Conservation (phyloP, 2,329 filamentous ascomycete genomes). For the Sphaerostilbella broomeana region DNA sequence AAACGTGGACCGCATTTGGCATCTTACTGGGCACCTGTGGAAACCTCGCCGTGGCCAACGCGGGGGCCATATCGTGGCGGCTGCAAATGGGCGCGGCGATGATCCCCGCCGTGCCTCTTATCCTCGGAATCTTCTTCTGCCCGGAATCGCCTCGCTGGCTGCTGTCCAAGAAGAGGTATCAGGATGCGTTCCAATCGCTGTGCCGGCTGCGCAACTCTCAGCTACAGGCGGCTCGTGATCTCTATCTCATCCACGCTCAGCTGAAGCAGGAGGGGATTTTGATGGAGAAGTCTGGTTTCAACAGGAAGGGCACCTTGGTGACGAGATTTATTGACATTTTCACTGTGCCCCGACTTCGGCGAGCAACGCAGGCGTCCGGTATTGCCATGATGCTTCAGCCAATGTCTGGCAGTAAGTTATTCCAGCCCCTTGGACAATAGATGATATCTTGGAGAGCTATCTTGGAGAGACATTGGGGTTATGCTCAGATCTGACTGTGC, state of each 20-base stretch:
- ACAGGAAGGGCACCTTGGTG: too few species aligned
- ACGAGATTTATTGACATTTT: slow-evolving; percentile 31
- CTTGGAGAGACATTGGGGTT: too few species aligned
- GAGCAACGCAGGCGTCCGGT: slow-evolving; percentile 33
- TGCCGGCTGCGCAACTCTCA: slow-evolving; percentile 49
- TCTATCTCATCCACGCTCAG: slow-evolving; percentile 43
- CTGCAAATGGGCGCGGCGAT: slow-evolving; percentile 58
- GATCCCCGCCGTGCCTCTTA: slow-evolving; percentile 54
- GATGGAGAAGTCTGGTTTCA: too few species aligned
- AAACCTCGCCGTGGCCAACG: slow-evolving; percentile 55
- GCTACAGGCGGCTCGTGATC: slow-evolving; percentile 53
- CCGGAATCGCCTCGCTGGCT: slow-evolving; percentile 61
- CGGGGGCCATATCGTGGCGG: slow-evolving; percentile 52
- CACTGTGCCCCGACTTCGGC: slow-evolving; percentile 38
- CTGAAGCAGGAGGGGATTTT: slow-evolving; percentile 28
- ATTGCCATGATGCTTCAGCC: too few species aligned
- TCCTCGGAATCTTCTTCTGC: slow-evolving; percentile 50
- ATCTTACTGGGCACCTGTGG: slow-evolving; percentile 61
- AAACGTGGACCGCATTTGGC: slow-evolving; percentile 43
- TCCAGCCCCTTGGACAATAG: too few species aligned
- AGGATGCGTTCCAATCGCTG: slow-evolving; percentile 49
- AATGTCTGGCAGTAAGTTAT: too few species aligned
- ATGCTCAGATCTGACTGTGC: slow-evolving; percentile 22
- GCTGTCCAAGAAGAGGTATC: slow-evolving; percentile 52
- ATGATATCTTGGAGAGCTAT: too few species aligned